Evolutionary conservation across 305 asterid genomes (phyloP), one percentile per base, ranked within the genome.

Genomic region (Rubia peregrina): DNA sequence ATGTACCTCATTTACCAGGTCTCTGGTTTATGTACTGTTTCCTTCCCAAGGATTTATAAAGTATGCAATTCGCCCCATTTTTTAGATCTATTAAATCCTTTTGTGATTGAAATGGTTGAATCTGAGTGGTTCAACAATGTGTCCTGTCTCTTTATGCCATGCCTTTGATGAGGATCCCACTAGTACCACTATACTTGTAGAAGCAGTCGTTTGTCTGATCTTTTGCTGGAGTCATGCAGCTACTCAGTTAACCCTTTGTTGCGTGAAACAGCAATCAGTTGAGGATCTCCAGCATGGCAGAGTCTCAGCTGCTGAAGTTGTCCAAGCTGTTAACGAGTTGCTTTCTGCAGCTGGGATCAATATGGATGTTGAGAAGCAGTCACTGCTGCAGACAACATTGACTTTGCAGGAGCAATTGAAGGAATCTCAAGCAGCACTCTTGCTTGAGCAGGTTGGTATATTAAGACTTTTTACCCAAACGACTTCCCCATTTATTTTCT

Each of bases 281-380:
- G 83, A 84, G 70, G 95, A 91, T 73, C 95, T 89, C 72, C 92
- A 89, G 82, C 86, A 64, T 74, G 98, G 98, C 59, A 84, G 84
- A 53, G 98, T 92, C 67, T 89, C 98, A 64, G 89, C 97, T 69
- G 83, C 87, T 59, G 98, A 92, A 83, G 83, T 92, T 74, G 97
- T 92, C 71, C 96, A 87, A 79, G 97, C 98, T 61, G 97, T 92
- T 76, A 95, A 87, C 78, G 98, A 92, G 77, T 87, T 92, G 98
- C 96, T 92, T 80, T 87, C 89, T 73, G 87, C 97, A n/a, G 98
- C 96, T 69, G 98, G 97, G 73, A 84, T 92, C 77, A 87, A 74
- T 81, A 83, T 90, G 70, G 95, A 90, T 73, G 81, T 84, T 9
- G 96, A 90, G 85, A 89, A 85, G 74, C 98, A 89, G 81, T 80